A percentile compares a stretch with the other conserved stretches of the same genome.
Evolutionary conservation across 2,329 filamentous ascomycete species (phyloP).

Genomic region (Cladosporium halotolerans): DNA sequence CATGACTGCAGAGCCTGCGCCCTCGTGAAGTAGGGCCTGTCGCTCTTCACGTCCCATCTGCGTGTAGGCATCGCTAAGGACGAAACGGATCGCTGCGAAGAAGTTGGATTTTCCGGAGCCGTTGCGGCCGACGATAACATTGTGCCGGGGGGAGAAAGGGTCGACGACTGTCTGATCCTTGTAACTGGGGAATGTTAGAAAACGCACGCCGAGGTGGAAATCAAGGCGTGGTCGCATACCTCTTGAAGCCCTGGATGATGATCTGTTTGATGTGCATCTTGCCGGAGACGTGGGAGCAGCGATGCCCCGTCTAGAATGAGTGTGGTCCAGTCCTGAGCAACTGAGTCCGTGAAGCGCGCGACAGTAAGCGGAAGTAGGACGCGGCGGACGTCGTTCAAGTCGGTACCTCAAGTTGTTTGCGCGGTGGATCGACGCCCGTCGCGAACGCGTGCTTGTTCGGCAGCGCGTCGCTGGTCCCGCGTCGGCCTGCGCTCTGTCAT

Average conservation of each 20-base stretch:
- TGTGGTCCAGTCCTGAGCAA: background rate
- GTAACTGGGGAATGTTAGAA: slow-evolving; percentile 58
- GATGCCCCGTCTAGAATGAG: background rate
- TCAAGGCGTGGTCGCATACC: slow-evolving; percentile 48
- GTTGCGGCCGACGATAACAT: slow-evolving; percentile 98
- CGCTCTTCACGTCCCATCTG: slow-evolving; percentile 94
- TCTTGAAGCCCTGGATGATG: slow-evolving; percentile 99
- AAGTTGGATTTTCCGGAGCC: slow-evolving; percentile 99
- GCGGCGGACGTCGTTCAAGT: too few species aligned
- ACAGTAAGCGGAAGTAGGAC: too few species aligned
- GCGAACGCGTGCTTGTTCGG: background rate
- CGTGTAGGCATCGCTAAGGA: slow-evolving; percentile 87
- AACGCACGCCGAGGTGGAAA: slow-evolving; percentile 9
- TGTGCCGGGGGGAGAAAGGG: slow-evolving; percentile 93
- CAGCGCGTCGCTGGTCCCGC: background rate
- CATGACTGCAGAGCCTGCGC: slow-evolving; percentile 95
- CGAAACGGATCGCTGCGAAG: slow-evolving; percentile 97
- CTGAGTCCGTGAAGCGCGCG: background rate
- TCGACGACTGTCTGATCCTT: slow-evolving; percentile 99
- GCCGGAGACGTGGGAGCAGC: slow-evolving; percentile 1
- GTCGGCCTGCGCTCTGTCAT: too few species aligned
- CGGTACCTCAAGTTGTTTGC: too few species aligned
- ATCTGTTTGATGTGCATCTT: slow-evolving; percentile 98
- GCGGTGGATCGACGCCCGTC: background rate
- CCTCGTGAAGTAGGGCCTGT: slow-evolving; percentile 93